A percentile compares a stretch with the other conserved stretches of the same genome.
phyloP scores from a whole-genome alignment of 129 eudicot genomes.

The Pittosporum tobira region DNA sequence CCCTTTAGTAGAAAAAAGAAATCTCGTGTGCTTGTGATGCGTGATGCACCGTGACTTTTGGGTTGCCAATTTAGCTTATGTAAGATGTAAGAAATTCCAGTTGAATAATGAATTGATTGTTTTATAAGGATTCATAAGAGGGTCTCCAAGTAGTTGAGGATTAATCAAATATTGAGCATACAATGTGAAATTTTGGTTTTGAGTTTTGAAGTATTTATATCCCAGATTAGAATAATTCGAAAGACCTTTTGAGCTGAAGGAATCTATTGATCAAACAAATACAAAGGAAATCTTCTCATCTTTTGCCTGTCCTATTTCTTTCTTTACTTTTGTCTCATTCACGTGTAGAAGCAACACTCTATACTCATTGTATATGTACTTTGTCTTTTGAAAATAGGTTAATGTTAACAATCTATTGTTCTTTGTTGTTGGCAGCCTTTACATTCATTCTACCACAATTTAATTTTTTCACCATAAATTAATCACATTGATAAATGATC shows the following conservation, averaged over 20 bases:
- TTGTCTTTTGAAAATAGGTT: background rate
- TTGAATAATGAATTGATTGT: no score
- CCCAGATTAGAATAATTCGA: background rate
- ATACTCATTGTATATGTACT: background rate
- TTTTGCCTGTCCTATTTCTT: background rate
- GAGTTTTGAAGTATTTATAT: slow-evolving; percentile 5
- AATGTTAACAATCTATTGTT: background rate
- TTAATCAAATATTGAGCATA: no score
- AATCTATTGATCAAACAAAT: background rate
- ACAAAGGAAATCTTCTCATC: background rate
- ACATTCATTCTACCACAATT: no score
- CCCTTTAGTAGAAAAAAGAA: no score
- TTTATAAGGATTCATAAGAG: no score
- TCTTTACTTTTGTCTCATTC: background rate
- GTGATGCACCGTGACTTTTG: no score
- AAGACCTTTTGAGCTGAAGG: background rate
- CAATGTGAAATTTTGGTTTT: background rate
- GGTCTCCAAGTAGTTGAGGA: no score
- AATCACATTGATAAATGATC: slow-evolving; percentile 12
- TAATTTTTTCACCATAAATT: no score
- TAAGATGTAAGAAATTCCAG: no score
- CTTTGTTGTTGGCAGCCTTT: background rate
- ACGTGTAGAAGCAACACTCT: background rate
- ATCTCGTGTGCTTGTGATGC: no score
- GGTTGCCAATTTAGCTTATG: no score